These are phyloP conservation scores for Moringa oleifera DNA, from an alignment of 345 rosid species.

Conservation along the genomic window DNA sequence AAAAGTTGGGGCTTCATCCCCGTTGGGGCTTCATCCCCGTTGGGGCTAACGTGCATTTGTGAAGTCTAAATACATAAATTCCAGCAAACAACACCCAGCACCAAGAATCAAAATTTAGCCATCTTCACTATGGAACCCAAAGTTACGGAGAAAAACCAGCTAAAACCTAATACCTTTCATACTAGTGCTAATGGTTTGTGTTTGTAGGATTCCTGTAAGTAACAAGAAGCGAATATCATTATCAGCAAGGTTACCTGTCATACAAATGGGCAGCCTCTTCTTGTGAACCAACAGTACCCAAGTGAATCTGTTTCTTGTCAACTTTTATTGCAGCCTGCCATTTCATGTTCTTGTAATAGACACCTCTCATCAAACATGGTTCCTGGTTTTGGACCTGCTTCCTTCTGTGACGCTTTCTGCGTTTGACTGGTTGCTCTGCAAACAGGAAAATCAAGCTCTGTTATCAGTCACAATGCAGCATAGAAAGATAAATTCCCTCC, in stretches of 20 bases:
- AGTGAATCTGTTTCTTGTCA: constrained; percentile 91
- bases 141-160: too few species aligned
- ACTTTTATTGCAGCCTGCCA: constrained; percentile 99
- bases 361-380: constrained; percentile 95
- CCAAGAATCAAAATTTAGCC: too few species aligned
- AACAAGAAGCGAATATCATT: neutral
- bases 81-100: too few species aligned
- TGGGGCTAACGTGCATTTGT: too few species aligned
- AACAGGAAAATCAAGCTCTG: constrained; percentile 10
- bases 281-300: constrained; percentile 92
- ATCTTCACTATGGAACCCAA: too few species aligned
- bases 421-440: constrained; percentile 75
- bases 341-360: constrained; percentile 96
- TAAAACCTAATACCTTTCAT: neutral
- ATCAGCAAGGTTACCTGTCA: constrained; percentile 52
- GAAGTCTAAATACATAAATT: too few species aligned
- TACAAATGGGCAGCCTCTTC: constrained; percentile 92
- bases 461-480: constrained; percentile 5
- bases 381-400: constrained; percentile 85
- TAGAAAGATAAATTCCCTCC: constrained; percentile 3
- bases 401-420: constrained; percentile 87
- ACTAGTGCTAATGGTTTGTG: too few species aligned
- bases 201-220: neutral
- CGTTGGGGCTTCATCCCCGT: too few species aligned
- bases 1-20: too few species aligned